These are phyloP conservation scores for Ascoidea tarda DNA, from an alignment of 805 yeast species.

Conservation along the genomic window DNA sequence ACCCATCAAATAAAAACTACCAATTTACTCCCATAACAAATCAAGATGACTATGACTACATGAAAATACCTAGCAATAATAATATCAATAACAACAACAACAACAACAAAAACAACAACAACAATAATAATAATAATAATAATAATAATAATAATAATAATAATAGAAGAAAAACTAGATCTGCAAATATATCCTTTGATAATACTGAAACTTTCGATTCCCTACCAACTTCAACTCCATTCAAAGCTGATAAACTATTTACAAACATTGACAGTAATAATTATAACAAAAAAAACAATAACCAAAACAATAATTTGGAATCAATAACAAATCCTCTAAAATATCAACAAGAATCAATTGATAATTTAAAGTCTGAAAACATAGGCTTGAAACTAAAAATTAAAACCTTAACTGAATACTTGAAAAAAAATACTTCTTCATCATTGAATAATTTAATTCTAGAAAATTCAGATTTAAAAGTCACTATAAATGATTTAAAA, in stretches of 20 bases:
- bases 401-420: constrained; percentile 24
- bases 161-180: not conserved
- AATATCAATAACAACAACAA: too few relatives aligned
- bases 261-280: not conserved
- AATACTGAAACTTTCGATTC: constrained; percentile 4
- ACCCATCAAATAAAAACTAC: too few relatives aligned
- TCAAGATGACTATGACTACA: too few relatives aligned
- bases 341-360: constrained; percentile 17
- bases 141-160: too few relatives aligned
- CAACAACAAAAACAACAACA: too few relatives aligned
- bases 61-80: too few relatives aligned
- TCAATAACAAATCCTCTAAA: constrained; percentile 15
- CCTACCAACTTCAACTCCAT: constrained; percentile 8
- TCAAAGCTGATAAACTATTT: not conserved
- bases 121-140: too few relatives aligned
- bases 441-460: constrained; percentile 5
- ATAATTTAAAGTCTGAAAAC: constrained; percentile 25
- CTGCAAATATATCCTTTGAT: not conserved
- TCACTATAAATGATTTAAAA: constrained; percentile 4
- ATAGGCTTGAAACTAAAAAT: constrained; percentile 29
- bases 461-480: constrained; percentile 8
- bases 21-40: too few relatives aligned
- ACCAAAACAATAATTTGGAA: too few relatives aligned
- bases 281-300: not conserved
- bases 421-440: constrained; percentile 13